A percentile compares a stretch with the other conserved stretches of the same genome.
Evolutionary conservation across 306 rosid species (phyloP).

Genomic region (Fragaria vesca): DNA sequence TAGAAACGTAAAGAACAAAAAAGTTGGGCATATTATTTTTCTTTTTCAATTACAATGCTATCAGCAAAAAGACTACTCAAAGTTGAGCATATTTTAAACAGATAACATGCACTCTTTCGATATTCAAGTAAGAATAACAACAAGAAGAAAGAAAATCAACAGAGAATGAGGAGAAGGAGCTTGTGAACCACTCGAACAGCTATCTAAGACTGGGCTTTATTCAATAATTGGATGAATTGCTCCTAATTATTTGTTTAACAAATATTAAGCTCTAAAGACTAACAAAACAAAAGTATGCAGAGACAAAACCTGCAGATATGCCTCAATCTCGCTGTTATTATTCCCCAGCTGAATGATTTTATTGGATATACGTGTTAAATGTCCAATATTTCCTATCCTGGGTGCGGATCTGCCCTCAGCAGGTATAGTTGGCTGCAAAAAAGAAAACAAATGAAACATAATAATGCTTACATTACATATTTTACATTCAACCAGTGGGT

Average conservation of each 20-base stretch:
- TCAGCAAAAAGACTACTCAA: not conserved
- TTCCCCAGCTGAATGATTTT: slow-evolving; percentile 78
- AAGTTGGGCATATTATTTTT: not conserved
- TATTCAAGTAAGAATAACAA: not conserved
- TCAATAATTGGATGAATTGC: not conserved
- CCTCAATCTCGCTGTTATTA: slow-evolving; percentile 60
- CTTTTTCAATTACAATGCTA: not conserved
- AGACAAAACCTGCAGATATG: slow-evolving; percentile 60
- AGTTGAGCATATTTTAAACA: not conserved
- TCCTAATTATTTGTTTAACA: not conserved
- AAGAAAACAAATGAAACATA: slow-evolving; percentile 20
- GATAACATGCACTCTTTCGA: not conserved
- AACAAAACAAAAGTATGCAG: not conserved
- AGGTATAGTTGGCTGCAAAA: slow-evolving; percentile 77
- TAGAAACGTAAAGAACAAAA: not conserved
- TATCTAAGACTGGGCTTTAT: not conserved
- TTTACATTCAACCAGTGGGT: slow-evolving; percentile 7
- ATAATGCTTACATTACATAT: slow-evolving; percentile 11
- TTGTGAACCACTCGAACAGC: not conserved
- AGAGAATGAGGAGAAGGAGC: not conserved
- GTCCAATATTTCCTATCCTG: slow-evolving; percentile 90
- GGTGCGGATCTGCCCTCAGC: slow-evolving; percentile 71
- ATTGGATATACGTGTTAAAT: slow-evolving; percentile 88
- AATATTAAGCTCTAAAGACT: not conserved
- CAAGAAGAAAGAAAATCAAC: not conserved